Conservation (phyloP, 257 asterid species). For the Catharanthus roseus region DNA sequence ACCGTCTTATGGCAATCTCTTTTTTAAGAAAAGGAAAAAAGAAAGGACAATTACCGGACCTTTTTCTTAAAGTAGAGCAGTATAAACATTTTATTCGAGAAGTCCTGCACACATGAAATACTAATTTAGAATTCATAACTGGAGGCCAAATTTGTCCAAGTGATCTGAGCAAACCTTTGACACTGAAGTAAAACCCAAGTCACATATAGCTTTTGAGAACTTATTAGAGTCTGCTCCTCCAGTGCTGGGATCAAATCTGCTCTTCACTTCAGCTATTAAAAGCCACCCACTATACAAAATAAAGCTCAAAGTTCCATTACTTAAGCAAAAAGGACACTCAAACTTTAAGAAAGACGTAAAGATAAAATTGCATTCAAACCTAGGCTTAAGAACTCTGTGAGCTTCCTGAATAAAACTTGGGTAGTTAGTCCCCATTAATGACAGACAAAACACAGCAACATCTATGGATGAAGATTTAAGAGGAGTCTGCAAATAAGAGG, state of each 20-base stretch:
- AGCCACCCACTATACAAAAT: conserved; percentile 80
- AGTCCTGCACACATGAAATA: conserved; percentile 56
- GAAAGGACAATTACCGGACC: conserved; percentile 33
- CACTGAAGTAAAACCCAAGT: conserved; percentile 59
- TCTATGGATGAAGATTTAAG: conserved; percentile 66
- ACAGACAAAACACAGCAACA: conserved; percentile 87
- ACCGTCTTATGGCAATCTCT: not conserved
- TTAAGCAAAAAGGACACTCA: not conserved
- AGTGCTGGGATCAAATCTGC: conserved; percentile 79
- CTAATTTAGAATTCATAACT: not conserved
- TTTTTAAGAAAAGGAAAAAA: not conserved
- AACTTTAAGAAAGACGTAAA: conserved; percentile 9
- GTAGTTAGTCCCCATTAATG: conserved; percentile 93
- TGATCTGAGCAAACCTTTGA: conserved; percentile 47
- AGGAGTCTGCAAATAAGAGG: conserved; percentile 60
- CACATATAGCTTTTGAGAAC: conserved; percentile 62
- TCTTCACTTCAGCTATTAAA: conserved; percentile 93
- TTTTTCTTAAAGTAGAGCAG: conserved; percentile 69
- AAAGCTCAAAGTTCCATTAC: conserved; percentile 12
- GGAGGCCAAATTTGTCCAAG: not conserved
- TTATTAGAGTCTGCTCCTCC: conserved; percentile 82
- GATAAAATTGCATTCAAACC: conserved; percentile 32
- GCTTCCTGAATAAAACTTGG: conserved; percentile 77
- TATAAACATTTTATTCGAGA: conserved; percentile 87
- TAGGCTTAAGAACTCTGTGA: conserved; percentile 62